A percentile compares a stretch with the other conserved stretches of the same genome.
Evolutionary conservation across 1,284 basidiomycete genomes (phyloP).

Genomic region (Fomitopsis betulina): DNA sequence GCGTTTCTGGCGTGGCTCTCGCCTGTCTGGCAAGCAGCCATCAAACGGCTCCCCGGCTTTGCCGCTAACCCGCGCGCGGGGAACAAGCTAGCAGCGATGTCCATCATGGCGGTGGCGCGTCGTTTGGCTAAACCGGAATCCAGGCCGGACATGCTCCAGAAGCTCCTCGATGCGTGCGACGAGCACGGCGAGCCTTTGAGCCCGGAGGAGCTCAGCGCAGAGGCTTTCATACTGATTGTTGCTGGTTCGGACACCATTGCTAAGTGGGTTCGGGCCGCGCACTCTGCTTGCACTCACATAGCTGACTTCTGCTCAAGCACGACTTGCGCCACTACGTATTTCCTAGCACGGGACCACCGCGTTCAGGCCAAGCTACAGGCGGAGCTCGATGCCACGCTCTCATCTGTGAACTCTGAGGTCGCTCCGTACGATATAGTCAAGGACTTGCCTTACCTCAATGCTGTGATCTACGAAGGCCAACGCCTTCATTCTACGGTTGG

Average conservation of each 20-base stretch:
- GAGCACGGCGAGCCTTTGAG: conserved; percentile 8
- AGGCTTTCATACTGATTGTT: conserved; percentile 30
- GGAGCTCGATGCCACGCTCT: conserved; percentile 17
- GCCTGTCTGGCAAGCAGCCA: conserved; percentile 19
- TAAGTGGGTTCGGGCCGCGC: conserved; percentile 1
- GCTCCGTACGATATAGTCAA: conserved; percentile 16
- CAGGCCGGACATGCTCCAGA: conserved; percentile 27
- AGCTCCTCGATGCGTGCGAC: conserved; percentile 20
- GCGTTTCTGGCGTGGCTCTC: conserved; percentile 16
- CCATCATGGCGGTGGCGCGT: conserved; percentile 16
- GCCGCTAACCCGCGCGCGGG: conserved; percentile 14
- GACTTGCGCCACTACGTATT: conserved; percentile 15
- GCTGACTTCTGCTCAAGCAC: not conserved
- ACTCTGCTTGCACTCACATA: too few relatives aligned
- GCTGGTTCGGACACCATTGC: conserved; percentile 29
- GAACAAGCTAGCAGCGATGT: conserved; percentile 19
- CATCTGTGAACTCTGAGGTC: conserved; percentile 13
- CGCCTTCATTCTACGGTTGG: conserved; percentile 19
- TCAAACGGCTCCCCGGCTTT: conserved; percentile 18
- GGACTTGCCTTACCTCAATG: conserved; percentile 21
- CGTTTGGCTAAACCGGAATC: conserved; percentile 12
- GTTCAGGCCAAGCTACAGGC: conserved; percentile 20
- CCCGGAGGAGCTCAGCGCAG: conserved; percentile 24
- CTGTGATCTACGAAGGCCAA: conserved; percentile 22
- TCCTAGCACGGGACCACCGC: conserved; percentile 12